A percentile compares a stretch with the other conserved stretches of the same genome.
Conservation (phyloP, 352 stramenopile genomes). For the Phytopythium oedochilum region DNA sequence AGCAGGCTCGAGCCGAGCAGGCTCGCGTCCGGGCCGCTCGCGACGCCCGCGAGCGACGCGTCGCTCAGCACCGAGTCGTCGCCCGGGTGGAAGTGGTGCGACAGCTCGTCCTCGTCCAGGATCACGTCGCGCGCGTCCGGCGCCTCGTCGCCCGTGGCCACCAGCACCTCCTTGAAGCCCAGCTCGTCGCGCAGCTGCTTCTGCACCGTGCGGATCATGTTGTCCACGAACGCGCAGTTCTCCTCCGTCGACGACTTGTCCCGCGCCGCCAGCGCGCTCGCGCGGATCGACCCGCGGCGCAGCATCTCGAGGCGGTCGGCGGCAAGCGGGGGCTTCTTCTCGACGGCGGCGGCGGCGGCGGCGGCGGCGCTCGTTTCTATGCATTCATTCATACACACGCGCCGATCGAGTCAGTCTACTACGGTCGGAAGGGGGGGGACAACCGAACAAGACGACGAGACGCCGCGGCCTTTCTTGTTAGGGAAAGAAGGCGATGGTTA, state of each 20-base stretch:
- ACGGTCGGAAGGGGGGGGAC: too few species aligned
- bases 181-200: constrained; percentile 50
- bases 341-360: not conserved
- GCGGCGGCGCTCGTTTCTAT: not conserved
- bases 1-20: constrained; percentile 4
- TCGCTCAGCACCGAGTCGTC: not conserved
- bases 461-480: too few species aligned
- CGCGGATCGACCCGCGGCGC: constrained; percentile 28
- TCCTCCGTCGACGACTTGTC: constrained; percentile 49
- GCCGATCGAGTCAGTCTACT: too few species aligned
- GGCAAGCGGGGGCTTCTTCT: too few species aligned
- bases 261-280: constrained; percentile 14
- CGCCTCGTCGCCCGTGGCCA: constrained; percentile 49
- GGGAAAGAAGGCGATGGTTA: too few species aligned
- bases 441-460: too few species aligned
- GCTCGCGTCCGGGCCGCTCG: not conserved
- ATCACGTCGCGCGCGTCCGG: constrained; percentile 2
- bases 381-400: too few species aligned
- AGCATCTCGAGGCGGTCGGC: too few species aligned
- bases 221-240: constrained; percentile 54
- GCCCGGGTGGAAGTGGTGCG: constrained; percentile 4
- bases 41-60: not conserved
- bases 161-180: constrained; percentile 58
- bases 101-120: constrained; percentile 2
- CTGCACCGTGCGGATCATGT: constrained; percentile 64